Conservation (phyloP, 1,284 basidiomycete species). For the Wolfiporia cocos region DNA sequence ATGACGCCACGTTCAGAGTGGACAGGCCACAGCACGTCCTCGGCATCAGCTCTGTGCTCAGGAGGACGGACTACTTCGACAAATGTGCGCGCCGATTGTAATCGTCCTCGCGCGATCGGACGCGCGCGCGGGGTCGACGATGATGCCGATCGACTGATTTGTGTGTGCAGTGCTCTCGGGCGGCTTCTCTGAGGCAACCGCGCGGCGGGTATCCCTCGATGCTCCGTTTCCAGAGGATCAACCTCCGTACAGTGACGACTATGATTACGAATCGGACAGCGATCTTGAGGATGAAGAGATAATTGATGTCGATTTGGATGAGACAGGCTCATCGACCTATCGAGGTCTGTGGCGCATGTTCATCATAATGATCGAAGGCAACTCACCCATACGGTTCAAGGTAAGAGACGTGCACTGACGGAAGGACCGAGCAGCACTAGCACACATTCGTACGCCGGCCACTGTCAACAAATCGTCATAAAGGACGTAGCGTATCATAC, state of each 20-base stretch:
- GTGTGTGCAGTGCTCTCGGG: constrained; percentile 13
- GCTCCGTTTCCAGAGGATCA: constrained; percentile 5
- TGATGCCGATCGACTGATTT: not conserved
- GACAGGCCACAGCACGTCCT: constrained; percentile 15
- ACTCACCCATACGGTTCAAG: not conserved
- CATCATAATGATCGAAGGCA: too few relatives aligned
- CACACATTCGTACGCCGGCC: too few relatives aligned
- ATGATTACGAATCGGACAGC: constrained; percentile 23
- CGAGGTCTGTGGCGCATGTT: too few relatives aligned
- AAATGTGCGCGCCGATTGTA: constrained; percentile 11
- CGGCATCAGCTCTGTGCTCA: constrained; percentile 15
- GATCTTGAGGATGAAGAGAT: constrained; percentile 20
- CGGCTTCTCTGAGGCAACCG: constrained; percentile 16
- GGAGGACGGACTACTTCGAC: constrained; percentile 16
- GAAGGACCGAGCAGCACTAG: too few relatives aligned
- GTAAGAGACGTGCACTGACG: too few relatives aligned
- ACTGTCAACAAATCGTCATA: constrained; percentile 14
- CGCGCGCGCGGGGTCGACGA: too few relatives aligned
- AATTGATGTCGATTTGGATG: not conserved
- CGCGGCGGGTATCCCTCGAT: constrained; percentile 3
- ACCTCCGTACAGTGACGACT: constrained; percentile 11
- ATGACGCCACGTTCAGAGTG: constrained; percentile 8
- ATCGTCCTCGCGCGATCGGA: not conserved
- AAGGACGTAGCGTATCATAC: constrained; percentile 16
- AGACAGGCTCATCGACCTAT: not conserved